Evolutionary conservation across 495 filamentous ascomycete genomes (phyloP).

Genomic region (Xylaria sp.): DNA sequence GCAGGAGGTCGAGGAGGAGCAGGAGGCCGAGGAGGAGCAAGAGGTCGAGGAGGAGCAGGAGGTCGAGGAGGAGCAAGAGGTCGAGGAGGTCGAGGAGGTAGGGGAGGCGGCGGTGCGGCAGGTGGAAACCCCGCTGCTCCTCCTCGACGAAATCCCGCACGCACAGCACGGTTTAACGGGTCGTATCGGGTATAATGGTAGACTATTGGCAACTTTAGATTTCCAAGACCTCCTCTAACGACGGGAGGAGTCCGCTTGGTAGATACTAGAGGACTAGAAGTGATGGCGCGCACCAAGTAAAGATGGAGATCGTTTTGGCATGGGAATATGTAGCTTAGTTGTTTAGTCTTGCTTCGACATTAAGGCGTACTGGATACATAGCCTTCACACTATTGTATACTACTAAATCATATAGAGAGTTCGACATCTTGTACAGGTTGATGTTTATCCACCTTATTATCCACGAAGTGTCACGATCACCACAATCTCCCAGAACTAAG

Average conservation of each 20-base stretch:
- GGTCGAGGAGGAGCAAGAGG: too few species aligned
- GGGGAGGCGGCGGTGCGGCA: not conserved
- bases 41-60: not conserved
- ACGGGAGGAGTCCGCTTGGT: not conserved
- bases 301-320: not conserved
- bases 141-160: not conserved
- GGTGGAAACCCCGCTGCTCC: not conserved
- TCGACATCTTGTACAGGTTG: not conserved
- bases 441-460: not conserved
- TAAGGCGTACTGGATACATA: not conserved
- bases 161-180: not conserved
- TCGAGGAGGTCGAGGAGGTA: not conserved
- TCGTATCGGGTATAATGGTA: not conserved
- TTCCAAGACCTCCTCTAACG: not conserved
- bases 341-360: not conserved
- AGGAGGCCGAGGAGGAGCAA: too few species aligned
- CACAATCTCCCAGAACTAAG: too few species aligned
- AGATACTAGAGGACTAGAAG: not conserved
- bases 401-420: not conserved
- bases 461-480: too few species aligned
- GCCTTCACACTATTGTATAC: not conserved
- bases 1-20: too few species aligned
- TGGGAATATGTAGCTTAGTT: not conserved
- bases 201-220: not conserved
- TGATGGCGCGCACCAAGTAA: not conserved